Percentiles rank a stretch among this genome's conserved stretches.
phyloP scores from a whole-genome alignment of 306 rosid genomes.

The Vigna radiata region DNA sequence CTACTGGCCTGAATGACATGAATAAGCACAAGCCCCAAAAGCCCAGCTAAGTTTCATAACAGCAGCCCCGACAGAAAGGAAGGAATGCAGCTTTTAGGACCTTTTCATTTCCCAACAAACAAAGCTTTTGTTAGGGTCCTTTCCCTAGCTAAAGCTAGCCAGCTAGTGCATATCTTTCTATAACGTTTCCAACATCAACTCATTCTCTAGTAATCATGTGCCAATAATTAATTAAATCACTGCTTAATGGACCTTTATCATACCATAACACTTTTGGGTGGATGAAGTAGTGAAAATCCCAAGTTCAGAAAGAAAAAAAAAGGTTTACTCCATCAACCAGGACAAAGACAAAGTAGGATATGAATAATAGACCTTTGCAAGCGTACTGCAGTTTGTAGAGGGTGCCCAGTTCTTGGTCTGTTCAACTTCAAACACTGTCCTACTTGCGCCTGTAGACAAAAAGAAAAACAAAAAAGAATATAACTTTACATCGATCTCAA shows the following conservation, averaged over 20 bases:
- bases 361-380: constrained; percentile 68
- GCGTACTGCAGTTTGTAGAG: constrained; percentile 66
- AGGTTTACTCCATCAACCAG: constrained; percentile 18
- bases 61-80: constrained; percentile 95
- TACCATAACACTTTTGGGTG: constrained; percentile 37
- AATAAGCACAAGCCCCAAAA: constrained; percentile 79
- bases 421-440: constrained; percentile 75
- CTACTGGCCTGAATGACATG: constrained; percentile 57
- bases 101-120: constrained; percentile 92
- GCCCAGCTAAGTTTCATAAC: constrained; percentile 69
- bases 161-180: constrained; percentile 38
- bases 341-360: constrained; percentile 44
- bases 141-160: constrained; percentile 43
- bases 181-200: constrained; percentile 30
- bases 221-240: constrained; percentile 54
- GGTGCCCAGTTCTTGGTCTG: constrained; percentile 80
- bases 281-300: constrained; percentile 19
- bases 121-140: constrained; percentile 64
- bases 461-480: constrained; percentile 67
- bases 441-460: constrained; percentile 68
- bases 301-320: constrained; percentile 27
- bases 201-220: constrained; percentile 49
- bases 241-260: constrained; percentile 41
- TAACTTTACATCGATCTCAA: constrained; percentile 65
- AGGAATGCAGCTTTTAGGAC: constrained; percentile 83